Base-by-base conservation (phyloP, 2,329 filamentous ascomycete species). In the Aspergillus floridensis region DNA sequence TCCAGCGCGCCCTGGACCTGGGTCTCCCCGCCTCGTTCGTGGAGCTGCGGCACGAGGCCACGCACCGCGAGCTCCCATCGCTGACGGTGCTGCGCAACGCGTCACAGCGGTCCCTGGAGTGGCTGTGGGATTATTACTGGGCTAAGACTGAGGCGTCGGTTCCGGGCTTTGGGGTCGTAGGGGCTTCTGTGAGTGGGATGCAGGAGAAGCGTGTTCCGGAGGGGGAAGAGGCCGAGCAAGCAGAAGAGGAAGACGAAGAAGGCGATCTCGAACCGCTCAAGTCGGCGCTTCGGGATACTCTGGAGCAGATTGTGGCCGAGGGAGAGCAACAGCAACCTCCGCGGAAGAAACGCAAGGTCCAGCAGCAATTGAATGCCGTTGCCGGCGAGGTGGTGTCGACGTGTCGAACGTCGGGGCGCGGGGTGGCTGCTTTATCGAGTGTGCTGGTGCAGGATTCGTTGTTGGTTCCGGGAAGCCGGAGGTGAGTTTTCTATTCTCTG, bases 91-190 rank as follows among this genome's bases (percentile, higher is more conserved):
- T 97, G 62, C 85, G 91, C 55, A 82, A 82, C 38, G 89, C 89
- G 1, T 86, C 89, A 1, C 78, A 81, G 63, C 86, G 88, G 67
- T 91, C 89, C 1, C 80, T 97, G 62, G 80, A 81, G 49, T 97
- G 93, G 93, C 87, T 97, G 54, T 96, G 91, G 91, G 83, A 87
- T 56, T 91, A 91, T 74, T 97, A 96, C 79, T 98, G 93, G 93
- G 76, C 70, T 12, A 76, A 78, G 41, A 71, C 87, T 21, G 79
- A 81, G 57, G 32, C 11, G 11, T 68, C 66, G 44, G 54, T 57
- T 14, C 65, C 63, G 48, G 52, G 35, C 46, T 56, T 60, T 48
- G 57, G 29, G 14, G 47, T 49, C 22, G 56, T 21, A 31, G 24
- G n/a, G 31, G 48, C 49, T 35, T 48, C 53, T 22, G 22, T 35